phyloP scores from a whole-genome alignment of 1,139 yeast species.

The Lodderomyces oxycetoniae region DNA sequence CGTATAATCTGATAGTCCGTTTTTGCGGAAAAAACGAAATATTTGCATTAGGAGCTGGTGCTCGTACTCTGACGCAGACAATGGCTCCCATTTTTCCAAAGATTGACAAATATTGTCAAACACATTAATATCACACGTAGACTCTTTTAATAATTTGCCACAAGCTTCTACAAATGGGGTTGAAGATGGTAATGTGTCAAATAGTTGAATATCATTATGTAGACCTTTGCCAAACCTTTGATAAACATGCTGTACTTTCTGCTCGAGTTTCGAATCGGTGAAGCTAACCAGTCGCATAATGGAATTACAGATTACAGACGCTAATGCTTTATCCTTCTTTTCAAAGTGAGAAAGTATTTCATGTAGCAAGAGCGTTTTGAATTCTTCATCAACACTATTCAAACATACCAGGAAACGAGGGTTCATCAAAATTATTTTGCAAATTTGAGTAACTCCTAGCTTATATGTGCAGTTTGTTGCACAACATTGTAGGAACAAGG shows the following conservation, averaged over 20 bases:
- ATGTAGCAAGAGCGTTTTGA: conserved; percentile 11
- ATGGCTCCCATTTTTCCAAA: neutral
- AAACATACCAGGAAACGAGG: neutral
- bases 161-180: neutral
- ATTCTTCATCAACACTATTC: conserved; percentile 1
- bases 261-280: conserved; percentile 11
- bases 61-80: neutral
- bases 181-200: too few species aligned
- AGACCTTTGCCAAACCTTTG: too few species aligned
- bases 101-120: neutral
- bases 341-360: too few species aligned
- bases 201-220: too few species aligned
- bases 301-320: conserved; percentile 13
- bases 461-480: neutral
- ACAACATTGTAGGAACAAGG: neutral
- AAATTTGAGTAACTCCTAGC: neutral
- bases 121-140: neutral
- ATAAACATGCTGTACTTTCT: too few species aligned
- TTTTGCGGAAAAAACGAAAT: neutral
- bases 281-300: conserved; percentile 14
- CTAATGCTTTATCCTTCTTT: too few species aligned
- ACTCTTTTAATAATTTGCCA: neutral
- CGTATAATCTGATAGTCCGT: conserved; percentile 1
- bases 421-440: neutral
- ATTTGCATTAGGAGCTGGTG: neutral